A percentile compares a stretch with the other conserved stretches of the same genome.
phyloP scores from a whole-genome alignment of 1,139 yeast genomes.

The Sugiyamaella paludigena region DNA sequence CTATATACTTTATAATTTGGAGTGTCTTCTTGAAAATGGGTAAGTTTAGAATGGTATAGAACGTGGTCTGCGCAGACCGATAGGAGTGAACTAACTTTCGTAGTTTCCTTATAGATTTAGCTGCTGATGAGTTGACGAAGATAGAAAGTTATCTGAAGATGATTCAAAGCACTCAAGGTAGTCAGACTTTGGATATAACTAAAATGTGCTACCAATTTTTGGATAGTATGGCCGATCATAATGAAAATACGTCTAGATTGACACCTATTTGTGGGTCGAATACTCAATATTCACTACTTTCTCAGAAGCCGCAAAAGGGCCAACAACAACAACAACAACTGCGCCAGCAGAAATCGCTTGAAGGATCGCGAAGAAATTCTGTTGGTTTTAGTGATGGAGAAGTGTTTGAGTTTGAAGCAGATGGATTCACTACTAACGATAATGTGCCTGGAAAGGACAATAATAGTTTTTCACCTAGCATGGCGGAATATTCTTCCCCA shows the following conservation, averaged over 20 bases:
- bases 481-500: not conserved
- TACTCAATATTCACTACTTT: conserved; percentile 12
- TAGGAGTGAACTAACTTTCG: not conserved
- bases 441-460: not conserved
- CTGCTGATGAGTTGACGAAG: conserved; percentile 33
- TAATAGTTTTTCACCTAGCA: not conserved
- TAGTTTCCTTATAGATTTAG: conserved; percentile 31
- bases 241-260: conserved; percentile 19
- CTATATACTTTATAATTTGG: conserved; percentile 67
- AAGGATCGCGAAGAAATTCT: not conserved
- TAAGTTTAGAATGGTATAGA: conserved; percentile 11
- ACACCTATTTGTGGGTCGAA: conserved; percentile 23
- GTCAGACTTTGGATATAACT: conserved; percentile 4
- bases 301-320: conserved; percentile 2
- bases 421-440: not conserved
- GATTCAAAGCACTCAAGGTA: not conserved
- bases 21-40: conserved; percentile 56
- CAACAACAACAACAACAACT: not conserved
- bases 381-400: conserved; percentile 11
- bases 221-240: conserved; percentile 22
- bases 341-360: not conserved
- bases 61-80: not conserved
- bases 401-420: conserved; percentile 18
- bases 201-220: conserved; percentile 8
- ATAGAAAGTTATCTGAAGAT: conserved; percentile 34